phyloP scores from a whole-genome alignment of 177 flowering plant genomes.

The Vitis hybrid region DNA sequence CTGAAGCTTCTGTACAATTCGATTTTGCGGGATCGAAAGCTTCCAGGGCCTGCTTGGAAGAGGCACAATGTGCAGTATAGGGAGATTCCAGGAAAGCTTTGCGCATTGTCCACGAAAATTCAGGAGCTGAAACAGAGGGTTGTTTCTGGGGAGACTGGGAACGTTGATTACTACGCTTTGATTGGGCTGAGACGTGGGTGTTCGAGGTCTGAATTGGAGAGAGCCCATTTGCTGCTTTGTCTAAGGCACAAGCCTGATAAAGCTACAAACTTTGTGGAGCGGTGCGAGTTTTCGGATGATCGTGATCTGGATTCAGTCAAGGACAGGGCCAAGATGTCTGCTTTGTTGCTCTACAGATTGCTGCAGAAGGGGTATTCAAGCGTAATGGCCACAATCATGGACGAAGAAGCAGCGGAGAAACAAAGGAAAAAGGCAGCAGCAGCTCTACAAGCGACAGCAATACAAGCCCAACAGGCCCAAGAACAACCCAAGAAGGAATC shows the following conservation, averaged over 20 bases:
- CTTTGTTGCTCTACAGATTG: constrained; percentile 71
- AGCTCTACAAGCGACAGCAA: constrained; percentile 40
- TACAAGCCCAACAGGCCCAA: constrained; percentile 28
- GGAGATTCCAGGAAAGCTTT: constrained; percentile 70
- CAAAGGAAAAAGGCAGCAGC: constrained; percentile 62
- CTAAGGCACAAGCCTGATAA: constrained; percentile 84
- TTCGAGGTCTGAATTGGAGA: constrained; percentile 76
- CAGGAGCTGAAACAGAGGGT: constrained; percentile 68
- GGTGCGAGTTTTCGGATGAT: constrained; percentile 75
- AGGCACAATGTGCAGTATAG: constrained; percentile 58
- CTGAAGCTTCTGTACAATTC: constrained; percentile 80
- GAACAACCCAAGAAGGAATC: constrained; percentile 21
- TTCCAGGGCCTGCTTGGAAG: constrained; percentile 88
- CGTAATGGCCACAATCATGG: constrained; percentile 58
- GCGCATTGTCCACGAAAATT: constrained; percentile 50
- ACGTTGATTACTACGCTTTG: constrained; percentile 79
- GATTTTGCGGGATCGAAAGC: constrained; percentile 74
- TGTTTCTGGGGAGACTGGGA: constrained; percentile 59
- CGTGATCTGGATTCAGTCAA: constrained; percentile 63
- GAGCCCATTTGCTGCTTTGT: constrained; percentile 73
- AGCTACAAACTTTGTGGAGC: constrained; percentile 57
- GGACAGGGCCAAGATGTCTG: constrained; percentile 82
- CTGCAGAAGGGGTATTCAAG: constrained; percentile 77
- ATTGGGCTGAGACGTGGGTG: constrained; percentile 89
- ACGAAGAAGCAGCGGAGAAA: constrained; percentile 71